Percentiles rank a stretch among this genome's conserved stretches.
Conservation (phyloP, 2,329 filamentous ascomycete genomes). For the Trichoderma sp. region DNA sequence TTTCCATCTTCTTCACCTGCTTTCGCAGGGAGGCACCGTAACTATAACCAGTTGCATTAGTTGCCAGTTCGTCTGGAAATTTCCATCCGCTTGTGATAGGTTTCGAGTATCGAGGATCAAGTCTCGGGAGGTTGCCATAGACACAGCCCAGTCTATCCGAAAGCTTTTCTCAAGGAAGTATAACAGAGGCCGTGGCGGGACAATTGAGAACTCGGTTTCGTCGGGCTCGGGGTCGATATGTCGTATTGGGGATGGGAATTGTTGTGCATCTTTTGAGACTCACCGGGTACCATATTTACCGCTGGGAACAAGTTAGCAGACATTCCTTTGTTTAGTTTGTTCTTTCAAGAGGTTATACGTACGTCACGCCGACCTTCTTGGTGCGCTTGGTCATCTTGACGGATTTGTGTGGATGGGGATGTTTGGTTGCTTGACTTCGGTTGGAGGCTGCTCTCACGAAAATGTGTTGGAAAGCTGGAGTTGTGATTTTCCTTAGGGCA, state of each 20-base stretch:
- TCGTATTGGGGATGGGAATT: neutral
- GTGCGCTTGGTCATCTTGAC: constrained; percentile 92
- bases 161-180: neutral
- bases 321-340: neutral
- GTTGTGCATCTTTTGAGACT: constrained; percentile 35
- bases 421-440: constrained; percentile 34
- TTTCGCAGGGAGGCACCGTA: constrained; percentile 99
- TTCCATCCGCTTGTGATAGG: neutral
- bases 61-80: neutral
- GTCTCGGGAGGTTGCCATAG: neutral
- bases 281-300: constrained; percentile 97
- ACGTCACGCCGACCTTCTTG: constrained; percentile 95
- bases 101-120: neutral
- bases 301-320: constrained; percentile 37
- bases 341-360: constrained; percentile 30
- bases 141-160: neutral
- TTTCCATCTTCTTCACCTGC: constrained; percentile 98
- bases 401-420: constrained; percentile 38
- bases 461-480: constrained; percentile 35
- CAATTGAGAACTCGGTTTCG: constrained; percentile 5
- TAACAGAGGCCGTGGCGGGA: neutral
- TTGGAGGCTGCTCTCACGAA: constrained; percentile 33
- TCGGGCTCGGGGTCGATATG: constrained; percentile 12
- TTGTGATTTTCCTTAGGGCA: constrained; percentile 46
- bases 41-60: constrained; percentile 47